These are phyloP conservation scores for Neurospora pannonica DNA, from an alignment of 495 filamentous ascomycete genomes.

Conservation along the genomic window DNA sequence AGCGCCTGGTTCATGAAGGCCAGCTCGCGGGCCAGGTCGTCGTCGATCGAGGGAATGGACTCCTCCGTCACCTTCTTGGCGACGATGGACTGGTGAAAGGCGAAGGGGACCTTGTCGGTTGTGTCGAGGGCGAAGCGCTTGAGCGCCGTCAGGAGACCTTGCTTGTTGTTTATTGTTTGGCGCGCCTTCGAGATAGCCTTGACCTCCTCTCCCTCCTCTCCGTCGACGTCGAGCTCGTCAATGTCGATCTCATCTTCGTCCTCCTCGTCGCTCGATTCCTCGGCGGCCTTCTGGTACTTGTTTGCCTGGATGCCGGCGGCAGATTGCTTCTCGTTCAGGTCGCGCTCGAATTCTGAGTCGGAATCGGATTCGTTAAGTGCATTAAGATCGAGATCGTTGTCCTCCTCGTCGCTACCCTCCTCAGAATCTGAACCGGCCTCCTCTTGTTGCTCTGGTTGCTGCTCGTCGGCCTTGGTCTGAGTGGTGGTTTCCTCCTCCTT, in stretches of 20 bases:
- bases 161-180: conserved; percentile 93
- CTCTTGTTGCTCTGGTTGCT: conserved; percentile 18
- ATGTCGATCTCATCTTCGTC: conserved; percentile 82
- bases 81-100: conserved; percentile 45
- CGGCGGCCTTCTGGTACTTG: conserved; percentile 69
- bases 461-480: conserved; percentile 30
- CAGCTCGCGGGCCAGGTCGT: conserved; percentile 79
- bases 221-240: conserved; percentile 51
- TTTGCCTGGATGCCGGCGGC: conserved; percentile 59
- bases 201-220: conserved; percentile 74
- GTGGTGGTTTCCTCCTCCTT: conserved; percentile 9
- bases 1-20: conserved; percentile 91
- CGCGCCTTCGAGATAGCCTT: conserved; percentile 67
- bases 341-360: conserved; percentile 24
- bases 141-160: conserved; percentile 66
- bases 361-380: conserved; percentile 28
- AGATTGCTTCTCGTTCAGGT: conserved; percentile 39
- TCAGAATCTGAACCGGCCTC: conserved; percentile 23
- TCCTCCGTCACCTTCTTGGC: conserved; percentile 38
- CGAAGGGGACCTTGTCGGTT: conserved; percentile 41
- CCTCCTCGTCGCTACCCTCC: conserved; percentile 27
- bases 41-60: conserved; percentile 61
- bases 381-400: conserved; percentile 19
- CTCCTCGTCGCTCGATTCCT: conserved; percentile 47
- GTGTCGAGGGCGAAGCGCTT: conserved; percentile 64